Percentiles rank a stretch among this genome's conserved stretches.
These are phyloP conservation scores for Polyporus arcularius DNA, from an alignment of 768 basidiomycete species.

Conservation along the genomic window DNA sequence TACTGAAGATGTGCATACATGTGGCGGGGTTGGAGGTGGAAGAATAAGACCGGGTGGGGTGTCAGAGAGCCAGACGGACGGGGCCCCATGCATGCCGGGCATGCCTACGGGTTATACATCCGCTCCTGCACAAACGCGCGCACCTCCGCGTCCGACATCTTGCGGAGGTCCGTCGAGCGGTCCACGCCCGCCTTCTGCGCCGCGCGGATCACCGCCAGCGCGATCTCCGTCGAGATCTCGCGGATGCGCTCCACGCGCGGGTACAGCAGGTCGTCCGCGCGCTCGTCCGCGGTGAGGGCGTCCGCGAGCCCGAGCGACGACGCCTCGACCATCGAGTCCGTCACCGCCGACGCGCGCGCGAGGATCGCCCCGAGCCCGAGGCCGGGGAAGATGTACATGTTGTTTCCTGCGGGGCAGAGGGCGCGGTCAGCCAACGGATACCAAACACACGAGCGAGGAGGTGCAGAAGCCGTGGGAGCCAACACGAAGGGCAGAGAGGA, in stretches of 20 bases:
- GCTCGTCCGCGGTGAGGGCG: slow-evolving; percentile 73
- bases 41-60: neutral
- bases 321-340: slow-evolving; percentile 89
- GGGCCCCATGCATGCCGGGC: no score
- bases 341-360: slow-evolving; percentile 64
- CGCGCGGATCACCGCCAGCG: slow-evolving; percentile 71
- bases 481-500: neutral
- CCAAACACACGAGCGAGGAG: neutral
- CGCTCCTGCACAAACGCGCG: slow-evolving; percentile 54
- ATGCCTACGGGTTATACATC: slow-evolving; percentile 68
- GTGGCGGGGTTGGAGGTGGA: no score
- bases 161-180: slow-evolving; percentile 44
- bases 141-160: slow-evolving; percentile 57
- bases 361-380: slow-evolving; percentile 82
- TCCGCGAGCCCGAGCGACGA: slow-evolving; percentile 78
- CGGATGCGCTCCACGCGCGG: slow-evolving; percentile 83
- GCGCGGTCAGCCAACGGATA: neutral
- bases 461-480: neutral
- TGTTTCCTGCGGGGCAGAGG: slow-evolving; percentile 53
- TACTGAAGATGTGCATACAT: no score
- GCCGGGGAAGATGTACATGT: slow-evolving; percentile 87
- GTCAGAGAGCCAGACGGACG: neutral
- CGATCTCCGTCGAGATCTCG: slow-evolving; percentile 80
- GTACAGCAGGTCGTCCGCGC: slow-evolving; percentile 67
- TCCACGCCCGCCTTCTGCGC: slow-evolving; percentile 63